A percentile compares a stretch with the other conserved stretches of the same genome.
phyloP scores from a whole-genome alignment of 257 asterid species.

The Capsicum chinense region DNA sequence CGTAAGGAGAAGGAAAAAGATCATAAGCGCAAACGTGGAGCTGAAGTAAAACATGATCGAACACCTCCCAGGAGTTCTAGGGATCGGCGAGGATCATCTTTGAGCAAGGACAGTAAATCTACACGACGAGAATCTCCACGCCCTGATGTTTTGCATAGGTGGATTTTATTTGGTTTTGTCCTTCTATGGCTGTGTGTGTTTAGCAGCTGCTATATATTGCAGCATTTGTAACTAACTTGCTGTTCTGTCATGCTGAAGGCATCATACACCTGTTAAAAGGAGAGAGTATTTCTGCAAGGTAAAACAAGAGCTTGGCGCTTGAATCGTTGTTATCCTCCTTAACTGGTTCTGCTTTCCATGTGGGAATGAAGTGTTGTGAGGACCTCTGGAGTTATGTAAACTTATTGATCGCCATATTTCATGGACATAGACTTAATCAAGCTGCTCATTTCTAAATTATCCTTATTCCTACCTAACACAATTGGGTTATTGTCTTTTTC shows the following conservation, averaged over 20 bases:
- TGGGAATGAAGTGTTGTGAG: constrained; percentile 28
- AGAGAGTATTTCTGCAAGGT: constrained; percentile 98
- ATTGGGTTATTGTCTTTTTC: constrained; percentile 13
- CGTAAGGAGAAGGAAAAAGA: constrained; percentile 75
- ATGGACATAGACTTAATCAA: not conserved
- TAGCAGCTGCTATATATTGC: constrained; percentile 66
- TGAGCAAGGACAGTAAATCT: constrained; percentile 73
- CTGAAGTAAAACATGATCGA: constrained; percentile 63
- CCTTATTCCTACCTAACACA: not conserved
- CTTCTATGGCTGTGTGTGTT: constrained; percentile 61
- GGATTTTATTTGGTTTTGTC: constrained; percentile 67
- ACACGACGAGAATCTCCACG: constrained; percentile 80
- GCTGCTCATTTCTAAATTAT: constrained; percentile 2
- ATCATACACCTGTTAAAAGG: constrained; percentile 87
- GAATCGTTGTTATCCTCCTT: constrained; percentile 45
- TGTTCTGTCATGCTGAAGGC: constrained; percentile 96
- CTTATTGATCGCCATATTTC: constrained; percentile 20
- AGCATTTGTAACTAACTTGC: constrained; percentile 70
- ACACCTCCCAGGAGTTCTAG: constrained; percentile 80
- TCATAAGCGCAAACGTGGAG: constrained; percentile 64
- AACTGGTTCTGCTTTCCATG: not conserved
- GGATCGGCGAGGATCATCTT: constrained; percentile 77
- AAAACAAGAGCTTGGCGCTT: constrained; percentile 61
- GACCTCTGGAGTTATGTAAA: constrained; percentile 20
- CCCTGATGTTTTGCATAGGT: constrained; percentile 87